Conservation (phyloP, 1,139 yeast species). For the Suhomyces anneliseae region DNA sequence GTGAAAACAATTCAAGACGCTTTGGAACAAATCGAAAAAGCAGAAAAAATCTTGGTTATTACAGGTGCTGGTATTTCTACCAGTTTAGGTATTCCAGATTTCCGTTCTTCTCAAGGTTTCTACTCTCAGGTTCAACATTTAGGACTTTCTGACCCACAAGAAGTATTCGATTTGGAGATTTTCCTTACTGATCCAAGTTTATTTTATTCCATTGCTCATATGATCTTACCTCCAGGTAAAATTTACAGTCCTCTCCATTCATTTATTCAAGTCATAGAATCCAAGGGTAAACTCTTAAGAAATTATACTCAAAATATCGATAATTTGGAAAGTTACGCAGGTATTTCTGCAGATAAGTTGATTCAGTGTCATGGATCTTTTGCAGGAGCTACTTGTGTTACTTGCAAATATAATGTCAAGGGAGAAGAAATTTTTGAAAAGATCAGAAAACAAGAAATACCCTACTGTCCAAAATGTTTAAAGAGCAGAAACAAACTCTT, state of each 20-base stretch:
- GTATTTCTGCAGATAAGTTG: conserved; percentile 64
- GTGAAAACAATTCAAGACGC: conserved; percentile 65
- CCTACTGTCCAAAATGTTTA: conserved; percentile 70
- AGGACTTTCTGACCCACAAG: conserved; percentile 90
- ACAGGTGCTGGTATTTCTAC: conserved; percentile 98
- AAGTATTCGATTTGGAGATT: conserved; percentile 77
- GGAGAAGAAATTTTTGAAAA: conserved; percentile 68
- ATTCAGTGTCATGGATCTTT: conserved; percentile 97
- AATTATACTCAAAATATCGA: conserved; percentile 96
- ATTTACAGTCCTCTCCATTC: conserved; percentile 84
- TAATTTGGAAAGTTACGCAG: conserved; percentile 83
- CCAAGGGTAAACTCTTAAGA: conserved; percentile 74
- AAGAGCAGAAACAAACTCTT: conserved; percentile 38
- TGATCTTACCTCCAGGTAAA: conserved; percentile 77
- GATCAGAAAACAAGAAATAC: conserved; percentile 60
- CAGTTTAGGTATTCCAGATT: conserved; percentile 90
- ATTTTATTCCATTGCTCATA: conserved; percentile 84
- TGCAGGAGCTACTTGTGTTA: conserved; percentile 84
- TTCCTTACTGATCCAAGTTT: conserved; percentile 79
- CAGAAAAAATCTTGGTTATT: conserved; percentile 70
- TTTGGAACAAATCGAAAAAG: conserved; percentile 48
- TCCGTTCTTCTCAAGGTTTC: conserved; percentile 86
- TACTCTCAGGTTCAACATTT: conserved; percentile 65
- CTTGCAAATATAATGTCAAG: conserved; percentile 67
- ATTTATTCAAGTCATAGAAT: conserved; percentile 73